Evolutionary conservation across 2,329 filamentous ascomycete genomes (phyloP).

Genomic region (Exophiala calicioides): DNA sequence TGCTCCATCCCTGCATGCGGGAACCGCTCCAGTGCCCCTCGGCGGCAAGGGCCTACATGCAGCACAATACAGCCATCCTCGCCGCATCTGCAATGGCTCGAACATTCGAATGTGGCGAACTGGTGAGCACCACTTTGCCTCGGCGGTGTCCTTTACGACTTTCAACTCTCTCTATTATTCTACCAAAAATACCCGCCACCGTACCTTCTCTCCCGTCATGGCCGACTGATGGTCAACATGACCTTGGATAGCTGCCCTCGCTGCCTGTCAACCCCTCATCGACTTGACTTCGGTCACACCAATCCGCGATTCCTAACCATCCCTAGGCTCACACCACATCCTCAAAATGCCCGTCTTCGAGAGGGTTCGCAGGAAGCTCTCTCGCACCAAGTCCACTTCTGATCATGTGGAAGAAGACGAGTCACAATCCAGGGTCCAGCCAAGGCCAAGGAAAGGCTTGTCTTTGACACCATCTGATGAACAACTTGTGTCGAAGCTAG

Average conservation of each 20-base stretch:
- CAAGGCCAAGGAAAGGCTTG: slow-evolving; percentile 19
- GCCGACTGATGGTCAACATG: slow-evolving; percentile 1
- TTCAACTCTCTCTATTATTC: no score
- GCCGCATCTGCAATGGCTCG: neutral
- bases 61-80: neutral
- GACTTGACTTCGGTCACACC: neutral
- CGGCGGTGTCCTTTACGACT: neutral
- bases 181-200: no score
- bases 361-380: slow-evolving; percentile 25
- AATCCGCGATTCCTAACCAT: neutral
- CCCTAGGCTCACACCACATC: neutral
- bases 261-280: neutral
- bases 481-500: slow-evolving; percentile 29
- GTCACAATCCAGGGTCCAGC: slow-evolving; percentile 10
- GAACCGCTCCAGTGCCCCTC: slow-evolving; percentile 6
- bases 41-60: slow-evolving; percentile 1
- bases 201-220: neutral
- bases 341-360: slow-evolving; percentile 20
- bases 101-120: slow-evolving; percentile 1
- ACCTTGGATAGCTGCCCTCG: neutral
- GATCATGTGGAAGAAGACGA: slow-evolving; percentile 6
- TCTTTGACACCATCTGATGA: slow-evolving; percentile 31
- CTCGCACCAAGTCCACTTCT: slow-evolving; percentile 25
- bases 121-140: neutral
- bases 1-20: neutral